Conservation (phyloP, 2,329 filamentous ascomycete genomes). For the Didymosphaeria variabile region DNA sequence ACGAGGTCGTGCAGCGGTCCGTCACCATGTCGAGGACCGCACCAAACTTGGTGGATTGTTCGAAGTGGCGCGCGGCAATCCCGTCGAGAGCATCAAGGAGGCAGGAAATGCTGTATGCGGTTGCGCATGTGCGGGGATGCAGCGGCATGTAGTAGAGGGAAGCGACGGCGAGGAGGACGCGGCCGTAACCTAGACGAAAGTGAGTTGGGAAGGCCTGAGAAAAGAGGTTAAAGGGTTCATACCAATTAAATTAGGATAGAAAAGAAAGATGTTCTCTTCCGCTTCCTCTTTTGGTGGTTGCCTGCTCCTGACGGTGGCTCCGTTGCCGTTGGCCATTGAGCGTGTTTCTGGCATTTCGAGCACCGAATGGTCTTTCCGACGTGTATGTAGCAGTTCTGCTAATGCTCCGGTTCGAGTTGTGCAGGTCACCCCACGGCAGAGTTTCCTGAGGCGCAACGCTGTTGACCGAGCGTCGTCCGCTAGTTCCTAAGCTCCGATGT, state of each 20-base stretch:
- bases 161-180: conserved; percentile 72
- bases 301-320: conserved; percentile 31
- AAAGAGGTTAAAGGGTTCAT: conserved; percentile 18
- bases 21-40: conserved; percentile 99
- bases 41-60: conserved; percentile 94
- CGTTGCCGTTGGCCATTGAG: conserved; percentile 33
- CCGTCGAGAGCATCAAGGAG: conserved; percentile 95
- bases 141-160: conserved; percentile 99
- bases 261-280: conserved; percentile 65
- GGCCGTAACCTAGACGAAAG: conserved; percentile 55
- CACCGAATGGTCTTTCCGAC: conserved; percentile 2
- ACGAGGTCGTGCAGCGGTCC: conserved; percentile 95
- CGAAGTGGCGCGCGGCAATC: conserved; percentile 83
- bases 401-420: neutral
- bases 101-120: conserved; percentile 92
- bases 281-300: conserved; percentile 35
- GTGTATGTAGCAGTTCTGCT: neutral
- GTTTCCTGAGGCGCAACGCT: neutral
- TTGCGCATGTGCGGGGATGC: conserved; percentile 92
- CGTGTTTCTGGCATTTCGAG: conserved; percentile 37
- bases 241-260: conserved; percentile 63
- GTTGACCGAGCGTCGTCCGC: conserved; percentile 10
- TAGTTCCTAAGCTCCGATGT: conserved; percentile 6
- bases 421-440: conserved; percentile 3
- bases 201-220: conserved; percentile 21